Evolutionary conservation across 1,284 basidiomycete species (phyloP).

Genomic region (Trametes sp.): DNA sequence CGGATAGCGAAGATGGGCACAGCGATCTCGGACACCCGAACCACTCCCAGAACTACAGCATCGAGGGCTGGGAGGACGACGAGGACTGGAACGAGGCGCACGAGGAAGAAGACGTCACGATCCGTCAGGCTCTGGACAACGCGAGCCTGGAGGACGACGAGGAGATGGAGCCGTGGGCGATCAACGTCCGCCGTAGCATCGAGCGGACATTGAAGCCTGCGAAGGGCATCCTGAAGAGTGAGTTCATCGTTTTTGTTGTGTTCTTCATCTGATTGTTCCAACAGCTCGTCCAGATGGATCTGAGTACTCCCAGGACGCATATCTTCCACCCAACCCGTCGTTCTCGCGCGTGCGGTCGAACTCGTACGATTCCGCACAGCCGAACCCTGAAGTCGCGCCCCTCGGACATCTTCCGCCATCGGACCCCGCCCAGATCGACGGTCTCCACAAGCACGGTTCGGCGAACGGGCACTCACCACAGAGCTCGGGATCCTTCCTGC

Average conservation of each 20-base stretch:
- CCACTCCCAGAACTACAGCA: slow-evolving; percentile 48
- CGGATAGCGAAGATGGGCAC: slow-evolving; percentile 50
- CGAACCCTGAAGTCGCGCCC: slow-evolving; percentile 67
- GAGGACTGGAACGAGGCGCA: slow-evolving; percentile 68
- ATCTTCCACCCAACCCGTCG: slow-evolving; percentile 55
- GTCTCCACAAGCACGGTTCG: slow-evolving; percentile 69
- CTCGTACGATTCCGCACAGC: slow-evolving; percentile 74
- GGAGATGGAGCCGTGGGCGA: slow-evolving; percentile 76
- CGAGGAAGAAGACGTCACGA: slow-evolving; percentile 82
- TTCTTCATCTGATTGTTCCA: slow-evolving; percentile 35
- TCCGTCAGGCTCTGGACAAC: slow-evolving; percentile 60
- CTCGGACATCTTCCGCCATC: slow-evolving; percentile 81
- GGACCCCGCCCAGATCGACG: slow-evolving; percentile 87
- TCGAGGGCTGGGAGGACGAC: slow-evolving; percentile 76
- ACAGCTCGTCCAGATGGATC: slow-evolving; percentile 59
- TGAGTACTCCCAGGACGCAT: slow-evolving; percentile 66
- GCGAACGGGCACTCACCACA: slow-evolving; percentile 36
- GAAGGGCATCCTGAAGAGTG: slow-evolving; percentile 92
- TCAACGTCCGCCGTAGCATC: slow-evolving; percentile 69
- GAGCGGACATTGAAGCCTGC: slow-evolving; percentile 73
- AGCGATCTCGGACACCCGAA: slow-evolving; percentile 56
- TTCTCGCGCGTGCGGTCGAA: slow-evolving; percentile 73
- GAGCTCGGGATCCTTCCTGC: slow-evolving; percentile 49
- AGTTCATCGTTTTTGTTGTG: slow-evolving; percentile 41
- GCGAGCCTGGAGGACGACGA: slow-evolving; percentile 58